These are phyloP conservation scores for Solanum chilense DNA, from an alignment of 257 asterid genomes.

Conservation along the genomic window DNA sequence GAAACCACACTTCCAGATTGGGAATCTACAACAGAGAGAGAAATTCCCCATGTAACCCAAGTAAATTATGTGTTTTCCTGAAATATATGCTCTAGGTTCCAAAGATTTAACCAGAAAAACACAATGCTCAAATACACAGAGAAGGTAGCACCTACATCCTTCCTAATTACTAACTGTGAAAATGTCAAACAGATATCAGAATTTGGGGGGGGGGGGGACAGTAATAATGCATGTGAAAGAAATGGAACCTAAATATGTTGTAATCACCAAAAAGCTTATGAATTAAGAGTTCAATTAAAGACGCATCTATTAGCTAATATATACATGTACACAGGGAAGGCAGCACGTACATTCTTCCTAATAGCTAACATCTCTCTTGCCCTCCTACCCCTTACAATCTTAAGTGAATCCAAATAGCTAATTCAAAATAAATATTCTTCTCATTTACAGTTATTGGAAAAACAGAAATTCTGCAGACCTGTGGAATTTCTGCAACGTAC, in stretches of 20 bases:
- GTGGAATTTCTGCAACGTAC: slow-evolving; percentile 90
- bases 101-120: neutral
- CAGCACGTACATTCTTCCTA: neutral
- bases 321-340: neutral
- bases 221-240: neutral
- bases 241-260: neutral
- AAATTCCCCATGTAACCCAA: neutral
- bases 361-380: neutral
- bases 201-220: neutral
- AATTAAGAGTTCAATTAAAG: neutral
- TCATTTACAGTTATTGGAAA: neutral
- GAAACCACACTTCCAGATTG: slow-evolving; percentile 91
- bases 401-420: neutral
- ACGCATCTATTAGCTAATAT: neutral
- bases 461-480: slow-evolving; percentile 29
- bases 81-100: neutral
- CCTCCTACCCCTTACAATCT: too few species aligned
- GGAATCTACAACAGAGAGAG: slow-evolving; percentile 41
- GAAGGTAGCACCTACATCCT: neutral
- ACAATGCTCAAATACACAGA: neutral
- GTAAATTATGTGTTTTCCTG: neutral
- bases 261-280: neutral
- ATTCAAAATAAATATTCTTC: neutral
- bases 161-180: neutral
- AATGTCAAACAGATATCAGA: neutral